Evolutionary conservation across 768 basidiomycete species (phyloP).

Genomic region (Gymnopilus junonius): DNA sequence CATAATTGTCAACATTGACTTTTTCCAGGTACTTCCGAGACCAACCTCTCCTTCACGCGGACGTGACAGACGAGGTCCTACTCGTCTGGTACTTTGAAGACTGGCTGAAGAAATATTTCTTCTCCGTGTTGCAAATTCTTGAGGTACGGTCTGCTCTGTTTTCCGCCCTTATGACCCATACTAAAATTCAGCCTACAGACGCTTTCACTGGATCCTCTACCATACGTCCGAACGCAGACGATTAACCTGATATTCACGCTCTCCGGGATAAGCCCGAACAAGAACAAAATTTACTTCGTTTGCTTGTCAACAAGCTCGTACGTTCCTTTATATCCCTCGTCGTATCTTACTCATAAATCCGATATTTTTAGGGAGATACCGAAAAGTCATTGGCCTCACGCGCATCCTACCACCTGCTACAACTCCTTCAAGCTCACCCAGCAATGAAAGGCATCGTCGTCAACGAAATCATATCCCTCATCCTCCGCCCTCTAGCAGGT

Average conservation of each 20-base stretch:
- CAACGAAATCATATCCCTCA: constrained; percentile 80
- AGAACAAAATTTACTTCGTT: constrained; percentile 91
- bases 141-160: constrained; percentile 58
- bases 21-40: constrained; percentile 85
- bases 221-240: constrained; percentile 87
- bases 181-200: constrained; percentile 44
- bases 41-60: constrained; percentile 71
- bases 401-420: constrained; percentile 87
- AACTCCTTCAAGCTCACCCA: constrained; percentile 88
- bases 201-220: constrained; percentile 82
- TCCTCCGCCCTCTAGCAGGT: constrained; percentile 64
- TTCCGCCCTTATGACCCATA: constrained; percentile 4
- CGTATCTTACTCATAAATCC: not conserved
- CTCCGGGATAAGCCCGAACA: constrained; percentile 92
- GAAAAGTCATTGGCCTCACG: constrained; percentile 88
- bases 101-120: constrained; percentile 97
- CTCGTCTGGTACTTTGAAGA: constrained; percentile 94
- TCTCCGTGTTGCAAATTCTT: constrained; percentile 85
- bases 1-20: not conserved
- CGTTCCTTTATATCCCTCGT: constrained; percentile 22
- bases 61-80: constrained; percentile 72
- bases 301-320: constrained; percentile 94
- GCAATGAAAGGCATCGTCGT: constrained; percentile 91
- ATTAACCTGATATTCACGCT: constrained; percentile 79
- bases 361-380: constrained; percentile 73